Percentiles rank a stretch among this genome's conserved stretches.
phyloP scores from a whole-genome alignment of 2,329 filamentous ascomycete species.

The Cercospora nicotianae region DNA sequence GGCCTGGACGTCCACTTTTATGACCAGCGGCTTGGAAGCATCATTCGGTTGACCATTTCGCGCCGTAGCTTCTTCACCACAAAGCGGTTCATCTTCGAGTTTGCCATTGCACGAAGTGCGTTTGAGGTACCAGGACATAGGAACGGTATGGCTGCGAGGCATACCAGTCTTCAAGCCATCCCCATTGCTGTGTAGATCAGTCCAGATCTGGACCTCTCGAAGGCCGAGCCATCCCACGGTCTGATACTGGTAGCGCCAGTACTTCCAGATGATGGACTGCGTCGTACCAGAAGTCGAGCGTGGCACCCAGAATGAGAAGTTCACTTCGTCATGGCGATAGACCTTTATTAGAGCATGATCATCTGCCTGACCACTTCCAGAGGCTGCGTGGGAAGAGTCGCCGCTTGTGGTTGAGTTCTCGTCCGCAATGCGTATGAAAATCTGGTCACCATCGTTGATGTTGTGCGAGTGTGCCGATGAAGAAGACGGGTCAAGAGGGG shows the following conservation, averaged over 20 bases:
- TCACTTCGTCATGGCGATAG: conserved; percentile 3
- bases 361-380: not conserved
- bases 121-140: conserved; percentile 22
- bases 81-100: conserved; percentile 27
- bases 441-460: conserved; percentile 15
- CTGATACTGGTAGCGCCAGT: conserved; percentile 27
- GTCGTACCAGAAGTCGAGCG: conserved; percentile 17
- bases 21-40: conserved; percentile 23
- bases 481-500: not conserved
- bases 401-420: conserved; percentile 3
- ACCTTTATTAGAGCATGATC: conserved; percentile 27
- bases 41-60: not conserved
- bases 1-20: conserved; percentile 23
- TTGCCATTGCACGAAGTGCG: conserved; percentile 23
- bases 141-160: not conserved
- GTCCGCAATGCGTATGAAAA: conserved; percentile 23
- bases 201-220: conserved; percentile 13
- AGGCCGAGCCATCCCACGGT: not conserved
- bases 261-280: conserved; percentile 29
- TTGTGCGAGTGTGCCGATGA: not conserved
- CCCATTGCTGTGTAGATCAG: conserved; percentile 17
- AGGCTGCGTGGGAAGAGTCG: not conserved
- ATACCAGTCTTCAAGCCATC: conserved; percentile 17
- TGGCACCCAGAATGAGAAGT: conserved; percentile 33
- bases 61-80: not conserved